Base-by-base conservation (phyloP, 768 basidiomycete genomes). In the Trametes meyenii region DNA sequence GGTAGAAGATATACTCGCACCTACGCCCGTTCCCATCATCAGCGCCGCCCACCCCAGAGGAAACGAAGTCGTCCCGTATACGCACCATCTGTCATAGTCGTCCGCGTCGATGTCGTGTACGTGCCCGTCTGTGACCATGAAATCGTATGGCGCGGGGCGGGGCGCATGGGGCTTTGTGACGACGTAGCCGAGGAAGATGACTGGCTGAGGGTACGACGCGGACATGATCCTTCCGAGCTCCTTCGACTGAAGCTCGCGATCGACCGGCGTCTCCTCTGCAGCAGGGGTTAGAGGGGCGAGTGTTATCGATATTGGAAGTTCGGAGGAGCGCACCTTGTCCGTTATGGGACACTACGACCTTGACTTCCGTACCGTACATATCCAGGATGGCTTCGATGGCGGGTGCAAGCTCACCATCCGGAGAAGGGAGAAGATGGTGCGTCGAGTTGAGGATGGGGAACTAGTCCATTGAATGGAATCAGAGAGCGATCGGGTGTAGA, bases 1-100 rank as follows among this genome's bases (percentile, higher is more conserved):
- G 84, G 71, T 92, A 96, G 24, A 92, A 75, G 51, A 96, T 92
- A 69, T 96, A 96, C 78, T 96, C 91, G 76, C 94, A 96, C 90
- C 91, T 89, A 60, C 16, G 6, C 49, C 44, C n/a, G n/a, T n/a
- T 2, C 6, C 26, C 23, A 7, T 0, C 8, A 16, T 46, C 64
- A 46, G 55, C 40, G n/a, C 6, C 11, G 14, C 1, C 1, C n/a
- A 21, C 16, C 33, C 19, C n/a, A n/a, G 19, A 52, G 8, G 43
- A 19, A 7, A 21, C n/a, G 53, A n/a, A 16, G 29, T 33, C 29
- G 29, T 33, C 8, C 8, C 29, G 29, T 8, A 33, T 33, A 56
- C 78, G 57, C 64, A 87, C 90, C 90, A 92, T 48, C 90, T 78
- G 66, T 90, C 89, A 66, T 62, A 67, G 72, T 93, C 90, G 5